Evolutionary conservation across 2,329 filamentous ascomycete species (phyloP).

Genomic region (Aspergillus sp.): DNA sequence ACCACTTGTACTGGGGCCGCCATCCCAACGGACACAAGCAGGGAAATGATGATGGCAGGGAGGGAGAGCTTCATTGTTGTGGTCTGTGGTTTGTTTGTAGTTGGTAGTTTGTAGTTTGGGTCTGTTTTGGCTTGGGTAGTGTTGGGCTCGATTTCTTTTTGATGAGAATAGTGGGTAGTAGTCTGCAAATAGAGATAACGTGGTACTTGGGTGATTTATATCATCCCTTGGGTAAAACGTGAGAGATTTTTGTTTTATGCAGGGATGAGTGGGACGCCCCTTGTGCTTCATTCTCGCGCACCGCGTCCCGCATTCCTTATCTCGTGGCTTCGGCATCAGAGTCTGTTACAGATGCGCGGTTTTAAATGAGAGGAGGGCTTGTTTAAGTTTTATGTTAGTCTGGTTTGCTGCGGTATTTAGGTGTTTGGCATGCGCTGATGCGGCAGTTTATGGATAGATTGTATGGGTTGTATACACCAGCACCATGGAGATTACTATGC

Average conservation of each 20-base stretch:
- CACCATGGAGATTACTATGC: not conserved
- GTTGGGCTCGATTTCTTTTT: not conserved
- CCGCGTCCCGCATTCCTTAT: not conserved
- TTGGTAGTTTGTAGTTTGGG: not conserved
- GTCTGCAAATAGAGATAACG: not conserved
- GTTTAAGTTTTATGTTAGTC: not conserved
- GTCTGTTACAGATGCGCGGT: not conserved
- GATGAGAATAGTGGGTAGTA: not conserved
- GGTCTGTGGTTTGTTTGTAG: not conserved
- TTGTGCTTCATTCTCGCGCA: not conserved
- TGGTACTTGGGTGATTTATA: not conserved
- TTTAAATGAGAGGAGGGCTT: not conserved
- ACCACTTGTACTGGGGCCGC: slow-evolving; percentile 5
- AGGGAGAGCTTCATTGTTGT: slow-evolving; percentile 9
- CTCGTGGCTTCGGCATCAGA: not conserved
- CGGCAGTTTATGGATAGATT: too few relatives aligned
- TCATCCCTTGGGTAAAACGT: not conserved
- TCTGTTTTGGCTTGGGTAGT: not conserved
- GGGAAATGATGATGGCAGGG: not conserved
- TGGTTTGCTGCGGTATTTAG: not conserved
- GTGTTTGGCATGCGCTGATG: not conserved
- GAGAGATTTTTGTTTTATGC: too few relatives aligned
- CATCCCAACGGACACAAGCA: not conserved
- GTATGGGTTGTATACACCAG: too few relatives aligned
- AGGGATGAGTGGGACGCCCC: too few relatives aligned